Evolutionary conservation across 495 filamentous ascomycete genomes (phyloP).

Genomic region (Pyronema omphalodes): DNA sequence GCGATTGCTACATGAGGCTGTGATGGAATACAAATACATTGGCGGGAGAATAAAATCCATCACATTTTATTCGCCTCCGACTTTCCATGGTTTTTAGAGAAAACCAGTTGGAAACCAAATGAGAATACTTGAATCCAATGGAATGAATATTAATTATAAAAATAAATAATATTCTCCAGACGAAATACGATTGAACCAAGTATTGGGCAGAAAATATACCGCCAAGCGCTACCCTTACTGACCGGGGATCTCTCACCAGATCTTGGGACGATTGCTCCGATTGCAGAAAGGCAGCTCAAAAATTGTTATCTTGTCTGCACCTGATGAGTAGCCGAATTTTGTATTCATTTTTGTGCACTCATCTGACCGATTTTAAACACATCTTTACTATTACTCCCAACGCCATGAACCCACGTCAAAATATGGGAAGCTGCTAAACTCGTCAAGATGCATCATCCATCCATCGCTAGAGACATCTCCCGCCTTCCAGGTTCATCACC

Average conservation of each 20-base stretch:
- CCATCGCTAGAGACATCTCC: too few relatives aligned
- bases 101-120: too few relatives aligned
- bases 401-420: too few relatives aligned
- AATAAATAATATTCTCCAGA: background rate
- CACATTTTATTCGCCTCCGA: too few relatives aligned
- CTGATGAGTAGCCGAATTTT: background rate
- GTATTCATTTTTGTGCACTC: background rate
- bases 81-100: too few relatives aligned
- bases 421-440: too few relatives aligned
- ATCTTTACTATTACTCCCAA: background rate
- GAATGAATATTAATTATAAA: background rate
- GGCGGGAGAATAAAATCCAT: too few relatives aligned
- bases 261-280: background rate
- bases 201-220: background rate
- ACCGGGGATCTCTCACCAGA: background rate
- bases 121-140: background rate
- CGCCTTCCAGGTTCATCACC: too few relatives aligned
- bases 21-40: too few relatives aligned
- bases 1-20: too few relatives aligned
- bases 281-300: background rate
- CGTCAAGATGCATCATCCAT: too few relatives aligned
- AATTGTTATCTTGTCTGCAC: background rate
- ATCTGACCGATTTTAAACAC: background rate
- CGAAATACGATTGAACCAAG: background rate
- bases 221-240: too few relatives aligned